These are phyloP conservation scores for Uncinocarpus reesii DNA, from an alignment of 2,329 filamentous ascomycete species.

Conservation along the genomic window DNA sequence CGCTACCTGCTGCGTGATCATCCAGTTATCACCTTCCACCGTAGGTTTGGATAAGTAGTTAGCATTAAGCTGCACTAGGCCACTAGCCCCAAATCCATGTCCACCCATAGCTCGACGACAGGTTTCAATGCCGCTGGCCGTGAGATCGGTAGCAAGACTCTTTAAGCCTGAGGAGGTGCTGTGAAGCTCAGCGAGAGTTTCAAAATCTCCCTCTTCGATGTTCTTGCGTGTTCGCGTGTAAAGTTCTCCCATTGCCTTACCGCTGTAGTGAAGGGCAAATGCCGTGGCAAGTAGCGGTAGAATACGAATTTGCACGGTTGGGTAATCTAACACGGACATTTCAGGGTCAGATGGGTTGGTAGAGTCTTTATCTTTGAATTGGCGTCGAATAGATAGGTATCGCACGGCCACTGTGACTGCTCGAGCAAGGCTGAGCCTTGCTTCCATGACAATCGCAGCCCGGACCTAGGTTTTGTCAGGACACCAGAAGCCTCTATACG, in stretches of 20 bases:
- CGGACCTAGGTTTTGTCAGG: conserved; percentile 11
- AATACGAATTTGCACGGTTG: conserved; percentile 46
- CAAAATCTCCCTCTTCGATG: conserved; percentile 43
- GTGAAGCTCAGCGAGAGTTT: conserved; percentile 42
- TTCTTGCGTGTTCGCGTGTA: conserved; percentile 39
- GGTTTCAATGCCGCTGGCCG: conserved; percentile 46
- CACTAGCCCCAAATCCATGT: conserved; percentile 45
- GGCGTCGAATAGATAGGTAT: conserved; percentile 41
- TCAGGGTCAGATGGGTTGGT: conserved; percentile 30
- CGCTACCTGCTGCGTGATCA: conserved; percentile 47
- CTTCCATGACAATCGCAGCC: conserved; percentile 34
- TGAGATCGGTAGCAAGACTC: conserved; percentile 44
- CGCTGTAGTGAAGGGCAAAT: conserved; percentile 41
- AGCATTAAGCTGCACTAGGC: conserved; percentile 43
- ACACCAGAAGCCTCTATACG: not conserved
- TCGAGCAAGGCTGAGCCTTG: conserved; percentile 42
- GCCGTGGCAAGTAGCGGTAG: conserved; percentile 45
- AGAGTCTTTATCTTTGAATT: conserved; percentile 42
- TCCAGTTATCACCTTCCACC: conserved; percentile 49
- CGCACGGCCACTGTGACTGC: conserved; percentile 45
- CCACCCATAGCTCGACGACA: conserved; percentile 46
- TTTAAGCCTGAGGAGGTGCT: conserved; percentile 46
- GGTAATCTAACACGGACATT: conserved; percentile 44
- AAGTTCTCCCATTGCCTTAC: conserved; percentile 41
- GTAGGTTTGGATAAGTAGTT: conserved; percentile 45